Evolutionary conservation across 164 flowering plant genomes (phyloP), one percentile per base, ranked within the genome.

Genomic region (Liriodendron chinense): DNA sequence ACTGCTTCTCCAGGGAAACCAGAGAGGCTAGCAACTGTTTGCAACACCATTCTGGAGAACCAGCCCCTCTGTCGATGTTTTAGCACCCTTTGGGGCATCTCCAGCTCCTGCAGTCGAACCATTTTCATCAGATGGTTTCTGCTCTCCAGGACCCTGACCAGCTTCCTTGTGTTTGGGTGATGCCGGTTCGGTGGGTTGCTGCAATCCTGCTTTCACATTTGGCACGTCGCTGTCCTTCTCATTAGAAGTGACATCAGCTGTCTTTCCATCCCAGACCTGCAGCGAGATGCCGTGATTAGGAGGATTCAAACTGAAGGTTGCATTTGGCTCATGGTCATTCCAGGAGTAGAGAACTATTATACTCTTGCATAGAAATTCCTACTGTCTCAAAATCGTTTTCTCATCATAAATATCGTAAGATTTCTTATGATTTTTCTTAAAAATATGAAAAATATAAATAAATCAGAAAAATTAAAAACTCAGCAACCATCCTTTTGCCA

Each of bases 221-320:
- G 79, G 23, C 16, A 65, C 72, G 25, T 85, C 86, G 26, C 82
- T 79, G 18, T 59, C 90, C 75, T 86, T 86, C 48, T 87, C 91
- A 74, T 75, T 72, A 48, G 23, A 70, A 28, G 73, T 43, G 50
- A 26, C 75, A 63, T 83, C 83, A 18, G 74, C 9, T 0, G 78
- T 73, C 78, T 89, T 90, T 49, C 89, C 92, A 78, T 87, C 93
- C 92, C 88, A 88, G 1, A 82, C 86, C 93, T 89, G 85, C 50
- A 76, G 57, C 53, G 22, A 4, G 69, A 26, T 24, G 1, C 2
- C 59, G 2, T 53, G 59, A 53, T 53, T 53, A 12, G 13, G 13
- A 53, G 59, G 59, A 10, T 12, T 53, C 18, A 16, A 53, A 13
- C 59, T 7, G 59, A 53, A 16, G 18, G 59, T 53, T 53, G 59